Conservation (phyloP, 306 rosid species). For the Rosa chinensis region DNA sequence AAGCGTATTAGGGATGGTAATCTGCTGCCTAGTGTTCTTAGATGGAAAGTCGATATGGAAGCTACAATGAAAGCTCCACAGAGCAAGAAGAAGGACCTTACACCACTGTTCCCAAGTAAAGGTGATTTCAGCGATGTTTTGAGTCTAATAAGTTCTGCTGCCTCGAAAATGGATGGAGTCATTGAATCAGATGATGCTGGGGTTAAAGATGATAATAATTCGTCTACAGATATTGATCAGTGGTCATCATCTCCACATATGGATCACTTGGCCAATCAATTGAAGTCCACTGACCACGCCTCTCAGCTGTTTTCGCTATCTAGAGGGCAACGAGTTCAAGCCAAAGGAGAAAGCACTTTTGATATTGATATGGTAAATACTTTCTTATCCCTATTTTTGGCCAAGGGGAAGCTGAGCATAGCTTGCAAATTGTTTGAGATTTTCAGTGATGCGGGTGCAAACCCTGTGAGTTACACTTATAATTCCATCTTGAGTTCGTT, state of each 20-base stretch:
- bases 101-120: conserved; percentile 60
- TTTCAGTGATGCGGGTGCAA: conserved; percentile 66
- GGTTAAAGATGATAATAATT: conserved; percentile 25
- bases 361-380: conserved; percentile 87
- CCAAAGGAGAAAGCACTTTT: conserved; percentile 50
- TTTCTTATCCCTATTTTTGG: conserved; percentile 74
- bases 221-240: conserved; percentile 33
- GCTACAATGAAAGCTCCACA: conserved; percentile 58
- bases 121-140: conserved; percentile 59
- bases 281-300: conserved; percentile 32
- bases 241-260: conserved; percentile 86
- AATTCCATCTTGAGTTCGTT: conserved; percentile 90
- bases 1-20: conserved; percentile 76
- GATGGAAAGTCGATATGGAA: conserved; percentile 81
- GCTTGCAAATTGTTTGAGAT: conserved; percentile 93
- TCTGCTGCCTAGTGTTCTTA: conserved; percentile 62
- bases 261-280: conserved; percentile 67
- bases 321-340: conserved; percentile 67
- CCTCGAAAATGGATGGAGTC: conserved; percentile 11
- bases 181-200: conserved; percentile 23
- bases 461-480: conserved; percentile 72
- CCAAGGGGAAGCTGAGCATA: conserved; percentile 80
- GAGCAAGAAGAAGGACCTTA: conserved; percentile 55
- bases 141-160: conserved; percentile 42
- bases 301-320: conserved; percentile 44